These are phyloP conservation scores for Cadophora sp. DNA, from an alignment of 2,329 filamentous ascomycete species.

Conservation along the genomic window DNA sequence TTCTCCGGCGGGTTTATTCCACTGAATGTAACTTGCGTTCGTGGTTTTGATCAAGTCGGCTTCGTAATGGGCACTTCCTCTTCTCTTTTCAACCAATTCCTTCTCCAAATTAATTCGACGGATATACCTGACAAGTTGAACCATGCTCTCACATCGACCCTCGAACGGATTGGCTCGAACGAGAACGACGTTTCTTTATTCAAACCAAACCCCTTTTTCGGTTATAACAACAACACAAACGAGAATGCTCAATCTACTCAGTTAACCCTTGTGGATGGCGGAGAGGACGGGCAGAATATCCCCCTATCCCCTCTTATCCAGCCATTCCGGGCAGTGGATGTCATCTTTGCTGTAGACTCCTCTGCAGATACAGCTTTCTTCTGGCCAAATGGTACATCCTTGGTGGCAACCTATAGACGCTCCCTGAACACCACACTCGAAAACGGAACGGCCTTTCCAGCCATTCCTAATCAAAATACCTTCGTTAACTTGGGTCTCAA, in stretches of 20 bases:
- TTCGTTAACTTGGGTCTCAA: constrained; percentile 81
- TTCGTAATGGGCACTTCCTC: constrained; percentile 88
- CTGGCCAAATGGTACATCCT: constrained; percentile 80
- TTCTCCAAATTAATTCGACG: constrained; percentile 66
- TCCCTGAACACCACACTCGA: constrained; percentile 60
- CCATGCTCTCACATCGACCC: constrained; percentile 57
- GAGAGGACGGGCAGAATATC: constrained; percentile 79
- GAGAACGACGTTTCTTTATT: constrained; percentile 79
- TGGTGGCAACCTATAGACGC: constrained; percentile 77
- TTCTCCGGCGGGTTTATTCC: constrained; percentile 69
- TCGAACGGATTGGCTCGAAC: constrained; percentile 60
- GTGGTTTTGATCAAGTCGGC: constrained; percentile 82
- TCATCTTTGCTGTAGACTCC: constrained; percentile 81
- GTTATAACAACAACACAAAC: constrained; percentile 60
- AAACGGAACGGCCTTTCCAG: constrained; percentile 75
- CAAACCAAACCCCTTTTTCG: constrained; percentile 77
- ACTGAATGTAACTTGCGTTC: constrained; percentile 66
- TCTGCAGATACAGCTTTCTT: constrained; percentile 72
- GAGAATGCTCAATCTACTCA: constrained; percentile 59
- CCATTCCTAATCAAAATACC: constrained; percentile 75
- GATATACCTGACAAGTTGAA: constrained; percentile 55
- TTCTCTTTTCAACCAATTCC: constrained; percentile 81
- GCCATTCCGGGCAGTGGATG: constrained; percentile 72
- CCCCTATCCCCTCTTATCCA: constrained; percentile 80
- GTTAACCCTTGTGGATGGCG: constrained; percentile 79